These are phyloP conservation scores for Ganoderma resinaceum DNA, from an alignment of 1,284 basidiomycete genomes.

Conservation along the genomic window DNA sequence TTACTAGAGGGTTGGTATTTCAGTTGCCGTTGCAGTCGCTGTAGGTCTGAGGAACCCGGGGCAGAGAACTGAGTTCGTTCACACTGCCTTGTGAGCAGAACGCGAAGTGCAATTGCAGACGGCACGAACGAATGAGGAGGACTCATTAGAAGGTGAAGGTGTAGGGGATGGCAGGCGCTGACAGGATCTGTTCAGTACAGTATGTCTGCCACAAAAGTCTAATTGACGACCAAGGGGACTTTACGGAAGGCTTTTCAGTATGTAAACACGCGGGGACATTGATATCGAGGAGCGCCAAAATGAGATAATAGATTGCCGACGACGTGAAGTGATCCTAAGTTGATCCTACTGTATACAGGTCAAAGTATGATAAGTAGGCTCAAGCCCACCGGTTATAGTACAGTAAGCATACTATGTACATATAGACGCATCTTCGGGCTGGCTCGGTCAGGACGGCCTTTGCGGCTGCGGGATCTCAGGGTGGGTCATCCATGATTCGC, in stretches of 20 bases:
- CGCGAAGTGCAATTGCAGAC: not conserved
- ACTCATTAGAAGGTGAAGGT: not conserved
- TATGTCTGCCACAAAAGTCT: not conserved
- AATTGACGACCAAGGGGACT: not conserved
- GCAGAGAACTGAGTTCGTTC: not conserved
- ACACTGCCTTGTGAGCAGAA: not conserved
- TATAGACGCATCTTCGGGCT: not conserved
- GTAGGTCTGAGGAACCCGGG: conserved; percentile 31
- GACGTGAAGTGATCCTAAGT: not conserved
- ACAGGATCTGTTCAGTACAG: conserved; percentile 3
- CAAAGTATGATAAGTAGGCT: not conserved
- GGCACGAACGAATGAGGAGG: not conserved
- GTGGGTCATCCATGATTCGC: not conserved
- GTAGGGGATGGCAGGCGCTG: not conserved
- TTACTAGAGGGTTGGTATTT: conserved; percentile 43
- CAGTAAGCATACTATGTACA: not conserved
- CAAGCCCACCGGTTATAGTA: not conserved
- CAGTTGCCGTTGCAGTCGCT: conserved; percentile 39
- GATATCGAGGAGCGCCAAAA: not conserved
- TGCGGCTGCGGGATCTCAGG: not conserved
- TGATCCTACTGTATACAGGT: not conserved
- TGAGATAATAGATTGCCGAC: not conserved
- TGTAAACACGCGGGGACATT: not conserved
- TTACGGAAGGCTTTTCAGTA: not conserved
- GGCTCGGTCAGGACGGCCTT: not conserved